Conservation (phyloP, 2,329 filamentous ascomycete species). For the Exophiala dermatitidis region DNA sequence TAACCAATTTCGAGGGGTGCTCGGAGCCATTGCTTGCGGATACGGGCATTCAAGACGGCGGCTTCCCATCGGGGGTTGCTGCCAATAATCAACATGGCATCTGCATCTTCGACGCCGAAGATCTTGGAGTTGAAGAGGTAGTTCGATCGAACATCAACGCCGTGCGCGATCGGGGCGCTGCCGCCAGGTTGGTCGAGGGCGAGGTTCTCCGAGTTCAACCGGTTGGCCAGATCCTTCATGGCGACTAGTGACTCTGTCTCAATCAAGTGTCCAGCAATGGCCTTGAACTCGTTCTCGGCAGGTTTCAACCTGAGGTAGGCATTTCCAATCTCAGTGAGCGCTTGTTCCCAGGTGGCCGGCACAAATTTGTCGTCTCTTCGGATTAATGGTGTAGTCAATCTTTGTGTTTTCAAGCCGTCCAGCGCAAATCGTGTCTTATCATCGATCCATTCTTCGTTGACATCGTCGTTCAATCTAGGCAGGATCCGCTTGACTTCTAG, state of each 20-base stretch:
- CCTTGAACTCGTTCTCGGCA: conserved; percentile 92
- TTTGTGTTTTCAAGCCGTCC: conserved; percentile 92
- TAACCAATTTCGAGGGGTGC: conserved; percentile 90
- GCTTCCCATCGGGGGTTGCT: conserved; percentile 95
- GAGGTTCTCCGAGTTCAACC: conserved; percentile 90
- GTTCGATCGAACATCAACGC: conserved; percentile 86
- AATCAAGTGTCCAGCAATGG: conserved; percentile 79
- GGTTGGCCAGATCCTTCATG: conserved; percentile 95
- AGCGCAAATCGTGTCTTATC: conserved; percentile 96
- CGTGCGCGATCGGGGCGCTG: conserved; percentile 77
- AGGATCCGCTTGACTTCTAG: conserved; percentile 93
- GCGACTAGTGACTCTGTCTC: conserved; percentile 92
- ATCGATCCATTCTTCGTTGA: conserved; percentile 99
- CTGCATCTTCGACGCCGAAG: conserved; percentile 86
- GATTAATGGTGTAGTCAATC: conserved; percentile 85
- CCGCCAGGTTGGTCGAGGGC: conserved; percentile 85
- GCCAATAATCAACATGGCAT: conserved; percentile 83
- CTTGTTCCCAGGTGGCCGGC: conserved; percentile 92
- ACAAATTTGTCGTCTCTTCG: conserved; percentile 85
- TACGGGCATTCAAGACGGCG: conserved; percentile 88
- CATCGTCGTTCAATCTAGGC: conserved; percentile 88
- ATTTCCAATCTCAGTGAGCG: conserved; percentile 74
- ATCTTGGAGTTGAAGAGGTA: conserved; percentile 97
- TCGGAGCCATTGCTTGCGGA: conserved; percentile 94
- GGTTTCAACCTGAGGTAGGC: conserved; percentile 73